Evolutionary conservation across 306 rosid genomes (phyloP).

Genomic region (Cucurbita pepo): DNA sequence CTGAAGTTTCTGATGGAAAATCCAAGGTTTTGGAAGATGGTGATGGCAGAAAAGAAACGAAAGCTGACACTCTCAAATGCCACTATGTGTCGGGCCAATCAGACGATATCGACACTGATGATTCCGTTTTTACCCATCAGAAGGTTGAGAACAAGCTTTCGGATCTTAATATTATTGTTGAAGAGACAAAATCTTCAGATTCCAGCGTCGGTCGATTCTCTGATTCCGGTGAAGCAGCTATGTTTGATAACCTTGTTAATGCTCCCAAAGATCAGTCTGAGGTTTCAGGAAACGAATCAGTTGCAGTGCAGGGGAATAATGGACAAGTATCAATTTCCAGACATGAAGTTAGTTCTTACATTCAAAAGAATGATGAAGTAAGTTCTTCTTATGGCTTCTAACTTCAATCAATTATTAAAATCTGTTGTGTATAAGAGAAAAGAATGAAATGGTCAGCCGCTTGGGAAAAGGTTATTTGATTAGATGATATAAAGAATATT

Average conservation of each 20-base stretch:
- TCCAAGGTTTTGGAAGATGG: slow-evolving; percentile 1
- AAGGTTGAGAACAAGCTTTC: slow-evolving; percentile 14
- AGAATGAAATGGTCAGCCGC: background rate
- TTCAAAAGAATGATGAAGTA: background rate
- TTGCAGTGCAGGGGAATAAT: slow-evolving; percentile 12
- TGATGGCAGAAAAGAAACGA: slow-evolving; percentile 7
- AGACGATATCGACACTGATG: slow-evolving; percentile 5
- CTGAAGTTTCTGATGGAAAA: slow-evolving; percentile 22
- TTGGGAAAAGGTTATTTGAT: background rate
- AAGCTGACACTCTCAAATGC: slow-evolving; percentile 9
- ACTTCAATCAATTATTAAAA: background rate
- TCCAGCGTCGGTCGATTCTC: slow-evolving; percentile 3
- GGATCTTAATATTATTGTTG: slow-evolving; percentile 23
- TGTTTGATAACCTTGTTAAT: slow-evolving; percentile 4
- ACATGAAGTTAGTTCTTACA: background rate
- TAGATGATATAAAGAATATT: background rate
- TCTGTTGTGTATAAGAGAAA: background rate
- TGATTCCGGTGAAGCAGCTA: slow-evolving; percentile 7
- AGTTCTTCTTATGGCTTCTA: background rate
- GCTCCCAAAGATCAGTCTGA: slow-evolving; percentile 8
- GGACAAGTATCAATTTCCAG: background rate
- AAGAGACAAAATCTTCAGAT: slow-evolving; percentile 8
- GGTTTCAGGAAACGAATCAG: slow-evolving; percentile 7
- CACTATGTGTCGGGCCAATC: slow-evolving; percentile 11
- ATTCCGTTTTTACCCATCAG: slow-evolving; percentile 11